Evolutionary conservation across 805 yeast genomes (phyloP).

Genomic region (Candida sanyiensis): DNA sequence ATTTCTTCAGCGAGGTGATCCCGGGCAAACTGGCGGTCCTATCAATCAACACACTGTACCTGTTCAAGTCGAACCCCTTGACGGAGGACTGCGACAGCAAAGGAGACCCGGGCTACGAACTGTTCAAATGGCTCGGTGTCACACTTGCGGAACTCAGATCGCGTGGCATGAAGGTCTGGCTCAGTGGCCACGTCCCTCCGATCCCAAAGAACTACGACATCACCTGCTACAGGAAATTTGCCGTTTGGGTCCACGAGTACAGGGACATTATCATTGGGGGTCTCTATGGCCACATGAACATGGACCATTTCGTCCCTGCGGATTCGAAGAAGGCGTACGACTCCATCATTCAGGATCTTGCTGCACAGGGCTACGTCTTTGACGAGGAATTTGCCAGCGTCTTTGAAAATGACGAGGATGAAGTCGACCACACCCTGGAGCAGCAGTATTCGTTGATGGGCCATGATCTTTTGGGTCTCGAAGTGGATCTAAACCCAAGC

Average conservation of each 20-base stretch:
- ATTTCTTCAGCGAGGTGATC: conserved; percentile 70
- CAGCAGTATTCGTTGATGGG: conserved; percentile 19
- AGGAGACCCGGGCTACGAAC: conserved; percentile 75
- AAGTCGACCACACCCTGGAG: conserved; percentile 23
- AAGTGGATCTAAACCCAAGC: conserved; percentile 30
- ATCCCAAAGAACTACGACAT: conserved; percentile 69
- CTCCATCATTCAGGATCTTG: conserved; percentile 20
- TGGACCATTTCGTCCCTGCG: conserved; percentile 77
- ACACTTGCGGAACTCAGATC: conserved; percentile 67
- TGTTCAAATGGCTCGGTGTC: conserved; percentile 72
- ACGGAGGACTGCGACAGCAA: conserved; percentile 72
- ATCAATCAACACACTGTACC: conserved; percentile 71
- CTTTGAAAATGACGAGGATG: conserved; percentile 8
- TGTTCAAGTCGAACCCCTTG: conserved; percentile 72
- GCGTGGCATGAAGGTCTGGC: conserved; percentile 79
- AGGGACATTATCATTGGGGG: conserved; percentile 82
- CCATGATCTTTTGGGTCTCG: conserved; percentile 18
- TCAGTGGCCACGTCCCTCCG: conserved; percentile 87
- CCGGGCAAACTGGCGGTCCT: conserved; percentile 74
- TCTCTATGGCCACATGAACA: conserved; percentile 83
- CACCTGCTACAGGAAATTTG: conserved; percentile 67
- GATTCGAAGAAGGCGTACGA: conserved; percentile 67
- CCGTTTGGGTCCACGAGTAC: conserved; percentile 79
- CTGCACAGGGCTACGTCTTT: conserved; percentile 27
- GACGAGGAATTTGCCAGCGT: conserved; percentile 17